Evolutionary conservation across 768 basidiomycete genomes (phyloP).

Genomic region (Stropharia rugosoannulata): DNA sequence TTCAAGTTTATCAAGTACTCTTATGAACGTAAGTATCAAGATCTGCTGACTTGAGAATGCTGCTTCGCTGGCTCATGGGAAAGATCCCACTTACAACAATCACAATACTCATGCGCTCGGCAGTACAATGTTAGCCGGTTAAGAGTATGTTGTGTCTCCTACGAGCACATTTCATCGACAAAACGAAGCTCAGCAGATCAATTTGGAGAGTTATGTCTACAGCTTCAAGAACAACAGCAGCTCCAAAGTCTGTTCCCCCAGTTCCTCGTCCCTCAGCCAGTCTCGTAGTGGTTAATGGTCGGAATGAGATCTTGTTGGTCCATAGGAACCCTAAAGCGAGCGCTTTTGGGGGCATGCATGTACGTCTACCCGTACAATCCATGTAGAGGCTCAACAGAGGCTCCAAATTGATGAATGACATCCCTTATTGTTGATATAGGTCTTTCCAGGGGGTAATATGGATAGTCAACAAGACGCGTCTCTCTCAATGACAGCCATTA

Average conservation of each 20-base stretch:
- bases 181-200: not conserved
- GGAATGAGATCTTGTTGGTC: constrained; percentile 69
- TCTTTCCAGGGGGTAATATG: constrained; percentile 75
- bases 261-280: constrained; percentile 65
- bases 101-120: constrained; percentile 6
- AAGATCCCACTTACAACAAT: constrained; percentile 7
- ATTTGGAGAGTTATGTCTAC: not conserved
- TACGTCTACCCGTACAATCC: constrained; percentile 28
- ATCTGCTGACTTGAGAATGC: too few relatives aligned
- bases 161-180: too few relatives aligned
- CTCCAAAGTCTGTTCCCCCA: constrained; percentile 4
- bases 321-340: constrained; percentile 65
- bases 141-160: constrained; percentile 6
- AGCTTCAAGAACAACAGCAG: constrained; percentile 9
- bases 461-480: constrained; percentile 61
- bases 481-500: constrained; percentile 60
- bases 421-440: constrained; percentile 36
- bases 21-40: too few relatives aligned
- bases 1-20: too few relatives aligned
- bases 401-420: not conserved
- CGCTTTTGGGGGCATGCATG: constrained; percentile 67
- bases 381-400: not conserved
- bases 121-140: constrained; percentile 5
- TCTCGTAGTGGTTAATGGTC: constrained; percentile 60
- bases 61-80: not conserved